A percentile compares a stretch with the other conserved stretches of the same genome.
phyloP scores from a whole-genome alignment of 805 yeast species.

The Candida coleopterorum region DNA sequence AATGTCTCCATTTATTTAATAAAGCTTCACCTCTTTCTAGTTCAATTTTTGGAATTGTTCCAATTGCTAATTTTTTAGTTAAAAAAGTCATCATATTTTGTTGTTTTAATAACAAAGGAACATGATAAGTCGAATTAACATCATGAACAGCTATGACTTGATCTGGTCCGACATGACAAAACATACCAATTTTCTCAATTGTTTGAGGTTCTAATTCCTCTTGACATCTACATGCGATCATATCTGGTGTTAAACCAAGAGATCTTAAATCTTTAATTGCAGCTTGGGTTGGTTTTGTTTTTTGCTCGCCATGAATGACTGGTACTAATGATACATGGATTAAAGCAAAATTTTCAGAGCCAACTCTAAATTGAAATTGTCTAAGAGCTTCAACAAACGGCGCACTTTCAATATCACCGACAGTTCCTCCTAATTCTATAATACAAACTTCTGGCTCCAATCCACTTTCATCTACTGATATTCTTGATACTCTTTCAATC shows the following conservation, averaged over 20 bases:
- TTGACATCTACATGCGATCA: conserved; percentile 97
- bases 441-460: conserved; percentile 94
- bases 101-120: conserved; percentile 84
- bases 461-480: conserved; percentile 89
- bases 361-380: conserved; percentile 98
- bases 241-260: conserved; percentile 89
- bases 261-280: conserved; percentile 96
- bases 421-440: conserved; percentile 98
- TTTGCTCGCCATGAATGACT: conserved; percentile 97
- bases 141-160: conserved; percentile 97
- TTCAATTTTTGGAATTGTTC: conserved; percentile 41
- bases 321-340: conserved; percentile 97
- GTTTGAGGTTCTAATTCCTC: conserved; percentile 76
- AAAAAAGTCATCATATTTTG: conserved; percentile 79
- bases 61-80: conserved; percentile 60
- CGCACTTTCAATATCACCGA: conserved; percentile 98
- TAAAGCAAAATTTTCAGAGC: conserved; percentile 87
- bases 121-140: conserved; percentile 95
- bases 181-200: conserved; percentile 96
- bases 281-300: conserved; percentile 99
- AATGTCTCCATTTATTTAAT: conserved; percentile 70
- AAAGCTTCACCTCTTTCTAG: conserved; percentile 61
- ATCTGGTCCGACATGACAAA: conserved; percentile 97
- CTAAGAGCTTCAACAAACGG: conserved; percentile 98
- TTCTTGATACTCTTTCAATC: conserved; percentile 87